Evolutionary conservation across 1,284 basidiomycete species (phyloP), one percentile per base, ranked within the genome.

Genomic region (Takashimella tepidaria): DNA sequence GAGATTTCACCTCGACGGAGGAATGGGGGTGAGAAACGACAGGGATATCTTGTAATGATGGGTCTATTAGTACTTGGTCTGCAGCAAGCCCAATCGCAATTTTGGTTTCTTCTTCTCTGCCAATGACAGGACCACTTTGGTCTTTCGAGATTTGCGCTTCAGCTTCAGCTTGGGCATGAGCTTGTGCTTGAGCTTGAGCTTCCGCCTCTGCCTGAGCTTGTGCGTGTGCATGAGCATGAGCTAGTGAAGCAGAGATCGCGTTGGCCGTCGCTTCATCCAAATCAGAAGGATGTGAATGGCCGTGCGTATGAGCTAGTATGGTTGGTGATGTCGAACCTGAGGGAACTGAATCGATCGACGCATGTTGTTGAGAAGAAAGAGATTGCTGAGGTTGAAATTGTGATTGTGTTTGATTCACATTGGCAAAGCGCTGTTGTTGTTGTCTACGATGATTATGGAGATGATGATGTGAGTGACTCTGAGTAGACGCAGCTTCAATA

Each of bases 241-340:
- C 52, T 5, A 62, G 43, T 3, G 63, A 61, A n/a, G 56, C 55
- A 40, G 59, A 54, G 48, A 65, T 65, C 1, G 60, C 63, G 6
- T 57, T 23, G 21, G 20, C 54, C 4, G 49, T 42, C 3, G 47
- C 41, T 20, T 37, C 50, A 23, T 56, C 45, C 4, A 53, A 42
- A 16, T 37, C 31, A 37, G 31, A 37, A 37, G 31, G 31, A 16
- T 37, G 31, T 19, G 23, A 26, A 12, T 2, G 24, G 5, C 47
- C 45, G n/a, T 13, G 23, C 3, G 8, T n/a, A 11, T n/a, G 45
- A 45, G 5, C 13, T n/a, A 24, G 27, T 10, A 21, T 19, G 42
- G 43, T 19, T 5, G 2, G 24, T 47, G 19, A 13, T 23, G 51
- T 13, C 3, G 45, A 12, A 26, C 3, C 5, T 23, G 43, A n/a